These are phyloP conservation scores for Ascocoryne sarcoides DNA, from an alignment of 2,329 filamentous ascomycete genomes.

Conservation along the genomic window DNA sequence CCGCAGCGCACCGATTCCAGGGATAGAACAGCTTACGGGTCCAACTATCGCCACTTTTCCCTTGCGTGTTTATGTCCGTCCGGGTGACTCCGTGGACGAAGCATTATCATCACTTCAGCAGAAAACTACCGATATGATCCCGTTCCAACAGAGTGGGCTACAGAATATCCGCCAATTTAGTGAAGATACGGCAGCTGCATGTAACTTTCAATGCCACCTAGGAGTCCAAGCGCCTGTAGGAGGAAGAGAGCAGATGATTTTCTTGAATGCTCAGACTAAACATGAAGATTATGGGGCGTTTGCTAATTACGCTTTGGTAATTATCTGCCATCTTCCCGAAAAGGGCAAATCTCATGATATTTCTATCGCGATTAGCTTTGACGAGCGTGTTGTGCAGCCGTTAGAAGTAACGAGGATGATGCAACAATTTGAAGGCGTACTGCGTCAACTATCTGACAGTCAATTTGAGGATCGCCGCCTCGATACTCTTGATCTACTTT, in stretches of 20 bases:
- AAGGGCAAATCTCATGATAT: too few relatives aligned
- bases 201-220: slow-evolving; percentile 5
- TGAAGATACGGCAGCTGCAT: slow-evolving; percentile 5
- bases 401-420: background rate
- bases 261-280: background rate
- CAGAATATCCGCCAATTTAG: slow-evolving; percentile 3
- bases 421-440: background rate
- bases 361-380: background rate
- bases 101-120: slow-evolving; percentile 32
- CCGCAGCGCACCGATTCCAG: slow-evolving; percentile 39
- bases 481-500: background rate
- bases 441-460: background rate
- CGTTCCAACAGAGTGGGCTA: slow-evolving; percentile 1
- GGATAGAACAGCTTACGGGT: slow-evolving; percentile 64
- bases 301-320: background rate
- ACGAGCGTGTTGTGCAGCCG: background rate
- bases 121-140: background rate
- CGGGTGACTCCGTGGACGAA: slow-evolving; percentile 41
- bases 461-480: background rate
- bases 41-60: slow-evolving; percentile 71
- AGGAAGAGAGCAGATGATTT: background rate
- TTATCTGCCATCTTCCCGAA: background rate
- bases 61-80: slow-evolving; percentile 50
- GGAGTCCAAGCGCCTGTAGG: background rate
- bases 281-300: background rate